Conservation (phyloP, 2,329 filamentous ascomycete species). For the Aspergillus proliferans region DNA sequence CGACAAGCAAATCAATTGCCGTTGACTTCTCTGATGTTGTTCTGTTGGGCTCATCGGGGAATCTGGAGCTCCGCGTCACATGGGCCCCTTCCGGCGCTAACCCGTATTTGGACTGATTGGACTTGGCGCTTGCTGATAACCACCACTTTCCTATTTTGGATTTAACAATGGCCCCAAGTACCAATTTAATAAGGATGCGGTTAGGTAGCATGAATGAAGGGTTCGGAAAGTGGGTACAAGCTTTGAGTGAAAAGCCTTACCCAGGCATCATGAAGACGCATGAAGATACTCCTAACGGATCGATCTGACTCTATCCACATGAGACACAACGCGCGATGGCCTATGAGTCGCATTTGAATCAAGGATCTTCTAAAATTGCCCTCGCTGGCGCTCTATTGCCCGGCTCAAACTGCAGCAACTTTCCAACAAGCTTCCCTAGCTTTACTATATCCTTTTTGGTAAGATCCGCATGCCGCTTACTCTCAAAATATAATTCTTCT, state of each 20-base stretch:
- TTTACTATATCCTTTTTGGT: constrained; percentile 13
- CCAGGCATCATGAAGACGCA: too few species aligned
- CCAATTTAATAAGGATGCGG: too few species aligned
- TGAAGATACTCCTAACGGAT: too few species aligned
- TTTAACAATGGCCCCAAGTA: not conserved
- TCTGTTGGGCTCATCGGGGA: not conserved
- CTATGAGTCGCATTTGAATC: not conserved
- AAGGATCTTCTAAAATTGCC: constrained; percentile 10
- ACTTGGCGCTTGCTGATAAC: not conserved
- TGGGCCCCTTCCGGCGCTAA: not conserved
- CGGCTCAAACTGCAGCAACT: constrained; percentile 8
- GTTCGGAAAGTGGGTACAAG: too few species aligned
- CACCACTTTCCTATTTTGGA: not conserved
- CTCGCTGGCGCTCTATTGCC: constrained; percentile 6
- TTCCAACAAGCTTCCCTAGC: constrained; percentile 1
- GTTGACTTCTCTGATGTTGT: not conserved
- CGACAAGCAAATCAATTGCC: constrained; percentile 3
- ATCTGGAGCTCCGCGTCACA: not conserved
- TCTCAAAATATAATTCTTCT: constrained; percentile 34
- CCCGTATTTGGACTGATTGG: not conserved
- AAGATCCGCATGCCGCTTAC: constrained; percentile 9
- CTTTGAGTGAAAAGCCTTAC: too few species aligned
- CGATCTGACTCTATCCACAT: too few species aligned
- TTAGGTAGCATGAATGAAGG: too few species aligned
- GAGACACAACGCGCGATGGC: too few species aligned